Base-by-base conservation (phyloP, 2,329 filamentous ascomycete species). In the Pestalotiopsis sp. region DNA sequence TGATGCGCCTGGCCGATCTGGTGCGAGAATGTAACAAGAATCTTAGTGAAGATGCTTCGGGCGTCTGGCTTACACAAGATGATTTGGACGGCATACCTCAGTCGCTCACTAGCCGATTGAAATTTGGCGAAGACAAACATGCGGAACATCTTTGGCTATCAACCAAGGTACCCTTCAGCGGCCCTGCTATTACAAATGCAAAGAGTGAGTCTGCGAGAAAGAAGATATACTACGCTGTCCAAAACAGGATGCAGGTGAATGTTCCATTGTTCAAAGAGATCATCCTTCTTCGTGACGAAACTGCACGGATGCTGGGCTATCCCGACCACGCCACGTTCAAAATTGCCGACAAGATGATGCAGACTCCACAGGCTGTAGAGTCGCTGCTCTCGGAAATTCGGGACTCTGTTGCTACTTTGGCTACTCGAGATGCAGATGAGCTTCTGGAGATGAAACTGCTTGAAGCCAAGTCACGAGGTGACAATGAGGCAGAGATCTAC, bases 321-420 rank as follows among this genome's bases (percentile, higher is more conserved):
- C 81, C 83, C 23, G 85, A 86, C 71, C 86, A 89, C 74, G 86
- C 87, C 12, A 83, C 85, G 65, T 88, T 87, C 76, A 80, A 82
- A 58, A 84, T 89, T 41, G 85, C 87, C 70, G 85, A 87, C 72
- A 89, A 87, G 80, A 89, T 90, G 87, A 87, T 86, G 6, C 87
- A 89, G 80, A 85, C 81, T 2, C 83, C 86, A 3, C 82, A 86
- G 77, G 88, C 83, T 0, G 87, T 89, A 2, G 80, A 86, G 66
- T 82, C 83, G 70, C 89, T 89, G 75, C 79, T 88, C 5, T 81
- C 78, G 9, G 85, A 88, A 71, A 76, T 88, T 61, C 81, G 84
- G 11, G 77, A 76, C 27, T 81, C 82, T 57, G 79, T 88, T 4
- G 81, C 81, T 0, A 82, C 84, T 81, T 70, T 86, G 89, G 77